A percentile compares a stretch with the other conserved stretches of the same genome.
phyloP scores from a whole-genome alignment of 108 stramenopile species.

The Cylindrotheca fusiformis region DNA sequence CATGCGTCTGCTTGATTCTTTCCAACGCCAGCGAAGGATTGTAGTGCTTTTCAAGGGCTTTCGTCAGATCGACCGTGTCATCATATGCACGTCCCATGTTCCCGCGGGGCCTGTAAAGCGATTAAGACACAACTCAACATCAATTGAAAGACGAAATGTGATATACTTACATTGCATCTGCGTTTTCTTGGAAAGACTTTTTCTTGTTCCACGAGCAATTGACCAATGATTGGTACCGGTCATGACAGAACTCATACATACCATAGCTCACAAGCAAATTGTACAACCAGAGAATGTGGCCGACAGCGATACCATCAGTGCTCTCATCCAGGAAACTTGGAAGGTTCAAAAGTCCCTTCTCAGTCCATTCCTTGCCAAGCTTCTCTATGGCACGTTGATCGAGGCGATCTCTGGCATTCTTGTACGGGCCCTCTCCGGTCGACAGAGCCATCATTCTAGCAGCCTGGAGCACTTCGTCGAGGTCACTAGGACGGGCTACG shows the following conservation, averaged over 20 bases:
- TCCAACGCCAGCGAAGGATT: constrained; percentile 48
- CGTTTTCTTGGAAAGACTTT: too few relatives aligned
- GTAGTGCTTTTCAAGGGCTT: constrained; percentile 57
- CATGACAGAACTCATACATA: constrained; percentile 68
- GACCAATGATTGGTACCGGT: constrained; percentile 44
- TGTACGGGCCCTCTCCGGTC: too few relatives aligned
- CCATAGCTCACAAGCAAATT: constrained; percentile 73
- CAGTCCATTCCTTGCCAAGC: constrained; percentile 71
- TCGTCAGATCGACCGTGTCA: constrained; percentile 45
- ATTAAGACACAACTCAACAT: too few relatives aligned
- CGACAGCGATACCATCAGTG: too few relatives aligned
- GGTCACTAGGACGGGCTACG: constrained; percentile 70
- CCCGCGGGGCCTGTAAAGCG: too few relatives aligned
- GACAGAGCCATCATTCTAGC: constrained; percentile 41
- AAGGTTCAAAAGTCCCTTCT: constrained; percentile 61
- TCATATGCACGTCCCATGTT: constrained; percentile 40
- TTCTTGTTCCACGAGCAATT: constrained; percentile 6
- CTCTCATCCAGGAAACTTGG: not conserved
- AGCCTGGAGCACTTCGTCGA: constrained; percentile 65
- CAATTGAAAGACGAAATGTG: too few relatives aligned
- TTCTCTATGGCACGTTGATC: too few relatives aligned
- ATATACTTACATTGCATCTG: too few relatives aligned
- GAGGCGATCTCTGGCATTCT: constrained; percentile 54
- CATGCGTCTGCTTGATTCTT: constrained; percentile 48
- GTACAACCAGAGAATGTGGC: too few relatives aligned